Base-by-base conservation (phyloP, 169 alveolate genomes). In the Cryptosporidium sp. region DNA sequence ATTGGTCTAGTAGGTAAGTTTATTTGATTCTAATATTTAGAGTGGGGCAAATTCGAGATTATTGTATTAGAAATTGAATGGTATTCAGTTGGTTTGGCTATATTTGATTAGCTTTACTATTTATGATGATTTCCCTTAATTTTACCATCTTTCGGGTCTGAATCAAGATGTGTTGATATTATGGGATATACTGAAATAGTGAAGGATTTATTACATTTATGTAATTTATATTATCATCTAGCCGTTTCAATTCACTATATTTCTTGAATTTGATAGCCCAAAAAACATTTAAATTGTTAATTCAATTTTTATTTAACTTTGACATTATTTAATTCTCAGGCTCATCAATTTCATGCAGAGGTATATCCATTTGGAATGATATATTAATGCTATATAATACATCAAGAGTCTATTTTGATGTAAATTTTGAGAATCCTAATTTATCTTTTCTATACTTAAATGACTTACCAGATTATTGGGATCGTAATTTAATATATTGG, bases 91-190 rank as follows among this genome's bases (percentile, higher is more conserved):
- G 12, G 12, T 41, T 41, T 2, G 10, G 8, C 8, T 8, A 14
- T 67, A 14, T 16, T 33, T 21, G 5, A 33, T 67, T n/a, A 65
- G 14, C 43, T 8, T 61, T 33, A 21, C 55, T 29, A 62, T 29
- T 62, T 12, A 67, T 80, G 89, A 80, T 80, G 89, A 80, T 62
- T 80, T 80, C 89, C 89, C 89, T 31, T 29, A 80, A 61, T n/a
- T 80, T 55, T 61, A 80, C 89, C 89, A 80, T 80, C 89, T 80
- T 80, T 80, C 89, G 89, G 89, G 89, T 80, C 89, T 80, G 89
- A 80, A 80, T 62, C n/a, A 48, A 62, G 50, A 58, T 37, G 41
- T 80, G 89, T 80, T 80, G 89, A 80, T 59, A 31, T 62, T 41
- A 80, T 6, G 89, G 89, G 89, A 80, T 35, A 29, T 26, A 45